A percentile compares a stretch with the other conserved stretches of the same genome.
Evolutionary conservation across 495 filamentous ascomycete species (phyloP).

Genomic region (Xanthoparmelia taractica): DNA sequence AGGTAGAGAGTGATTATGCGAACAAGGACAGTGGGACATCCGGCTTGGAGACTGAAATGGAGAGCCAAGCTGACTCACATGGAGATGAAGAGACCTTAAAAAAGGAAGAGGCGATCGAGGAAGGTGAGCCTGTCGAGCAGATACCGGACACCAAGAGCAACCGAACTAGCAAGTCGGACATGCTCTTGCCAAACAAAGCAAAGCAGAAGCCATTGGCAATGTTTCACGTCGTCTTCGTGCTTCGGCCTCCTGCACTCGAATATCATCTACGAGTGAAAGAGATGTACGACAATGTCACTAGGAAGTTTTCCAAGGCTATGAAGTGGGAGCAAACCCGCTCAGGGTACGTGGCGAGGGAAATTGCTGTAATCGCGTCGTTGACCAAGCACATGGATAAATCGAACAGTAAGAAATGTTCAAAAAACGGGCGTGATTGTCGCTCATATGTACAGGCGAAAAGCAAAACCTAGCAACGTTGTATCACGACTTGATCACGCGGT

Average conservation of each 20-base stretch:
- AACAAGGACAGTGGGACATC: constrained; percentile 5
- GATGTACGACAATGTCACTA: constrained; percentile 80
- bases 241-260: constrained; percentile 70
- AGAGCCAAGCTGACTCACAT: constrained; percentile 5
- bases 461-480: constrained; percentile 28
- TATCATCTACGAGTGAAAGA: constrained; percentile 65
- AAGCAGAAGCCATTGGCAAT: constrained; percentile 67
- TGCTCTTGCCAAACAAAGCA: constrained; percentile 40
- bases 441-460: constrained; percentile 16
- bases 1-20: constrained; percentile 10
- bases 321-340: constrained; percentile 84
- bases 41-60: neutral
- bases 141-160: constrained; percentile 33
- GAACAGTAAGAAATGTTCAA: constrained; percentile 46
- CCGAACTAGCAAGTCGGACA: constrained; percentile 31
- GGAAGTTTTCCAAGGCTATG: constrained; percentile 79
- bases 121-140: neutral
- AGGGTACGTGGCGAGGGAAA: constrained; percentile 82
- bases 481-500: constrained; percentile 58
- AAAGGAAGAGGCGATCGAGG: constrained; percentile 10
- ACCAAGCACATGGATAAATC: constrained; percentile 74
- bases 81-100: constrained; percentile 1
- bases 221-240: constrained; percentile 93
- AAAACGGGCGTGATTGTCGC: neutral
- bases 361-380: constrained; percentile 58